These are phyloP conservation scores for Simmondsia chinensis DNA, from an alignment of 148 eudicot genomes.

Conservation along the genomic window DNA sequence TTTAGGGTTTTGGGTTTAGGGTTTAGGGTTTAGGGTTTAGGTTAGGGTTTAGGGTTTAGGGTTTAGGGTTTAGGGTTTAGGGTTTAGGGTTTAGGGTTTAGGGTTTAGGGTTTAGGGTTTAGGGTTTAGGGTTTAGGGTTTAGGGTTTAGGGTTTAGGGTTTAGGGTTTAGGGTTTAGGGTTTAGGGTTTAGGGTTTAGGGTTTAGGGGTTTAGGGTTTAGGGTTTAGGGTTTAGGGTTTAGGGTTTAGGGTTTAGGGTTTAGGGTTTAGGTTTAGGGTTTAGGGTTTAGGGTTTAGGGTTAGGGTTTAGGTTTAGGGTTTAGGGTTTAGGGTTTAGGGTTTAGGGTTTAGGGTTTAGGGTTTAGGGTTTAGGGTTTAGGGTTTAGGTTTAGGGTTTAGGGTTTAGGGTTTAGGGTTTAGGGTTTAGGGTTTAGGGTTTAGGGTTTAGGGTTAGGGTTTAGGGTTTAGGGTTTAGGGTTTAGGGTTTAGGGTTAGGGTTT, in stretches of 20 bases:
- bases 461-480: too few relatives aligned
- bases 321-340: conserved; percentile 13
- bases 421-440: too few relatives aligned
- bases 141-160: conserved; percentile 17
- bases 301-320: too few relatives aligned
- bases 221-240: conserved; percentile 13
- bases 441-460: too few relatives aligned
- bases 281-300: conserved; percentile 16
- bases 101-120: conserved; percentile 12
- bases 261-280: conserved; percentile 20
- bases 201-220: too few relatives aligned
- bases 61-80: conserved; percentile 16
- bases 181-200: conserved; percentile 19
- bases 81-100: conserved; percentile 11
- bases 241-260: conserved; percentile 10
- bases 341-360: too few relatives aligned
- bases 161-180: conserved; percentile 22
- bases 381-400: too few relatives aligned
- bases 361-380: too few relatives aligned
- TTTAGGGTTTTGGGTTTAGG: conserved; percentile 16
- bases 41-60: too few relatives aligned
- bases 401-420: too few relatives aligned
- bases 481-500: too few relatives aligned
- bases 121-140: conserved; percentile 17
- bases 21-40: conserved; percentile 16